A percentile compares a stretch with the other conserved stretches of the same genome.
Conservation (phyloP, 1,284 basidiomycete species). For the Microbotryum intermedium region DNA sequence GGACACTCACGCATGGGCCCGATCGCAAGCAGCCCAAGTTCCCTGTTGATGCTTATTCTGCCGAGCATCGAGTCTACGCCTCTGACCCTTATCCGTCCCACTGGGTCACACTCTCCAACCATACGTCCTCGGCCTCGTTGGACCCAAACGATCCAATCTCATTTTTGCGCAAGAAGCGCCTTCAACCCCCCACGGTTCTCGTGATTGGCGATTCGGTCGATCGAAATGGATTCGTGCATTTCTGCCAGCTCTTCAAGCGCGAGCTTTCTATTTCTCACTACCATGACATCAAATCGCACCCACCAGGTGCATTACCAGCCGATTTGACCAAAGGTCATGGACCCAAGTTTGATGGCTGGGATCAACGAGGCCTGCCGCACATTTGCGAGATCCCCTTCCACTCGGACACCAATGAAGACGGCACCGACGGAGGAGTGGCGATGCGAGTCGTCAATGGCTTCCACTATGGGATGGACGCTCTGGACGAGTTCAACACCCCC, state of each 20-base stretch:
- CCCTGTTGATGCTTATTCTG: constrained; percentile 9
- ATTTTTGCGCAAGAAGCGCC: constrained; percentile 17
- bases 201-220: constrained; percentile 30
- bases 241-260: constrained; percentile 28
- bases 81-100: constrained; percentile 8
- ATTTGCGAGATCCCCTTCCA: constrained; percentile 24
- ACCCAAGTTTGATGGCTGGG: constrained; percentile 27
- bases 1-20: constrained; percentile 19
- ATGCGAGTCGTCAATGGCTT: constrained; percentile 28
- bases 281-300: constrained; percentile 14
- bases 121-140: not conserved
- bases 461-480: constrained; percentile 30
- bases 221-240: constrained; percentile 28
- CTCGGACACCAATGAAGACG: not conserved
- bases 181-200: constrained; percentile 20
- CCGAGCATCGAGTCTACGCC: constrained; percentile 15
- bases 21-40: constrained; percentile 8
- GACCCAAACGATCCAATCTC: constrained; percentile 11
- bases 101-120: not conserved
- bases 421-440: constrained; percentile 4
- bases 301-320: constrained; percentile 11
- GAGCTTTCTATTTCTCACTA: constrained; percentile 26
- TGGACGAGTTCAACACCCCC: constrained; percentile 31
- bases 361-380: constrained; percentile 28
- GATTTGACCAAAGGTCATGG: constrained; percentile 25